These are phyloP conservation scores for Chaetothyriales sp. DNA, from an alignment of 2,329 filamentous ascomycete species.

Conservation along the genomic window DNA sequence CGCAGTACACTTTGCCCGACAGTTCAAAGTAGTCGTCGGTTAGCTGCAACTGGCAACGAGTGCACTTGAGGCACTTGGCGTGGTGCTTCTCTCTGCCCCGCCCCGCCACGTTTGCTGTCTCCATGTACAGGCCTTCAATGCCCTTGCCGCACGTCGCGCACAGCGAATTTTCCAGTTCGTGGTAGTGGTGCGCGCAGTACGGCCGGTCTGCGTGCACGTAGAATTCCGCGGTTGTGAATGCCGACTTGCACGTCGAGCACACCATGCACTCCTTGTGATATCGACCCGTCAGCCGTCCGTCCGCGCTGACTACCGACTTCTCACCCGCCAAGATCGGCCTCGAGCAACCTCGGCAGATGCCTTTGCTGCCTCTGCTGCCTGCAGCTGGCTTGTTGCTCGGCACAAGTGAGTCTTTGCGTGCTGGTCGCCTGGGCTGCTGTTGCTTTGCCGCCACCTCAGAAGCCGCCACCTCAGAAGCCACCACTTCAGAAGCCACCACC, in stretches of 20 bases:
- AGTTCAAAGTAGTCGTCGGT: conserved; percentile 86
- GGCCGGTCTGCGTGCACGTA: conserved; percentile 81
- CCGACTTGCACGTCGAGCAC: conserved; percentile 66
- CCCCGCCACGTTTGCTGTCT: conserved; percentile 47
- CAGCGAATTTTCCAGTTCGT: conserved; percentile 75
- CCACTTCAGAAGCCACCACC: not conserved
- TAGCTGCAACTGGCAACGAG: conserved; percentile 56
- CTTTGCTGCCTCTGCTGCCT: conserved; percentile 53
- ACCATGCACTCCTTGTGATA: conserved; percentile 95
- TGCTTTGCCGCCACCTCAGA: not conserved
- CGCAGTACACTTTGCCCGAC: conserved; percentile 65
- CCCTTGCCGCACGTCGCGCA: conserved; percentile 68
- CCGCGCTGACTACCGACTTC: conserved; percentile 87
- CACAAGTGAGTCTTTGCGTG: conserved; percentile 1
- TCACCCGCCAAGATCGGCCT: conserved; percentile 54
- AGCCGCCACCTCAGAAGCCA: too few species aligned
- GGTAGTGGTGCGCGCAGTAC: conserved; percentile 86
- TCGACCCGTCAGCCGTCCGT: conserved; percentile 77
- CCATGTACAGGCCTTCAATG: conserved; percentile 87
- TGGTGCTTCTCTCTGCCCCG: conserved; percentile 58
- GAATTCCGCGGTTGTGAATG: conserved; percentile 79
- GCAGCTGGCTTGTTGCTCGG: conserved; percentile 3
- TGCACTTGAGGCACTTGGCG: conserved; percentile 71
- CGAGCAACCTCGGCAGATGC: conserved; percentile 71
- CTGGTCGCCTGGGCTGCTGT: not conserved